phyloP scores from a whole-genome alignment of 192 early-diverging fungal species.

The Coemansia sp. region DNA sequence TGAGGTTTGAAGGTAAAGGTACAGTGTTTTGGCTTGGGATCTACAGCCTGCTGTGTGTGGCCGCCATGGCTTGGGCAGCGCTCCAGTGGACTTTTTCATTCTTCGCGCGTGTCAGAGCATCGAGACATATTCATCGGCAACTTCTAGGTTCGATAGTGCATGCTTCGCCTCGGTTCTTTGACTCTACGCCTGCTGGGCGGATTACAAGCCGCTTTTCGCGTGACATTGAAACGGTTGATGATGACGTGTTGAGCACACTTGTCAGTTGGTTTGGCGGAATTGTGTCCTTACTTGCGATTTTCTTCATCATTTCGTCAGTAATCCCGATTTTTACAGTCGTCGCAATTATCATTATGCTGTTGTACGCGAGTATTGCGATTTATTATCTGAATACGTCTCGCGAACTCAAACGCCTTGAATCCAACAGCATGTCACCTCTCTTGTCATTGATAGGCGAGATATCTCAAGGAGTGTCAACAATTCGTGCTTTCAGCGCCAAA shows the following conservation, averaged over 20 bases:
- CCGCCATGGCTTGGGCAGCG: constrained; percentile 32
- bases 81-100: constrained; percentile 48
- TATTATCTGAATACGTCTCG: constrained; percentile 76
- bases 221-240: constrained; percentile 79
- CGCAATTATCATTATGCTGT: constrained; percentile 55
- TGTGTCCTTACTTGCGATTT: constrained; percentile 54
- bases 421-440: constrained; percentile 70
- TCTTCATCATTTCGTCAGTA: constrained; percentile 61
- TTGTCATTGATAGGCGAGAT: constrained; percentile 80
- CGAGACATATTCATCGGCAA: constrained; percentile 56
- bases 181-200: constrained; percentile 80
- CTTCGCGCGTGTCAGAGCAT: constrained; percentile 59
- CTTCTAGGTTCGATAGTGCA: constrained; percentile 60
- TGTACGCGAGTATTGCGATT: constrained; percentile 63
- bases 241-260: constrained; percentile 54
- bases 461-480: constrained; percentile 67
- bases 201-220: constrained; percentile 85
- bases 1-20: too few species aligned
- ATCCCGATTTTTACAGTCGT: constrained; percentile 72
- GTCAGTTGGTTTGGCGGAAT: constrained; percentile 55
- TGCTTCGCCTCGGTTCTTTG: constrained; percentile 81
- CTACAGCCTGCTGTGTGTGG: constrained; percentile 61
- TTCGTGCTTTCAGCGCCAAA: constrained; percentile 77
- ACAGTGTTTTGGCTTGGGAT: constrained; percentile 71
- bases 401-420: constrained; percentile 86